Evolutionary conservation across 371 early-diverging fungal genomes (phyloP).

Genomic region (Homolaphlyctis polyrhiza): DNA sequence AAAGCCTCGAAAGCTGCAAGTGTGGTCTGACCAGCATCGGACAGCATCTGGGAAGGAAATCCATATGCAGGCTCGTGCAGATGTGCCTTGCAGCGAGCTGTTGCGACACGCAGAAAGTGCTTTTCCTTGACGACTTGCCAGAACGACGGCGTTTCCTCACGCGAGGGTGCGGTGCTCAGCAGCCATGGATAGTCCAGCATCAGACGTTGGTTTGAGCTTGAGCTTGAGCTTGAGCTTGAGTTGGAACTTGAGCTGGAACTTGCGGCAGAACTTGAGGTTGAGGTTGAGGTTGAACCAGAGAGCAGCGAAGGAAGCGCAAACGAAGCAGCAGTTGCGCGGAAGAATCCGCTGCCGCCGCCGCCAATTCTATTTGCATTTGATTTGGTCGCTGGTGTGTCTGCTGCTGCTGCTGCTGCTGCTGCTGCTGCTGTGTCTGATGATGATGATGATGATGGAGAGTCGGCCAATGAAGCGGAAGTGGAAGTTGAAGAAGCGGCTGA

Average conservation of each 20-base stretch:
- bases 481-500: neutral
- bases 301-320: neutral
- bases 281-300: conserved; percentile 19
- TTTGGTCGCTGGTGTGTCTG: neutral
- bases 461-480: neutral
- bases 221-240: conserved; percentile 33
- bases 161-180: conserved; percentile 17
- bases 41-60: conserved; percentile 25
- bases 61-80: conserved; percentile 26
- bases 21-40: conserved; percentile 18
- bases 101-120: conserved; percentile 27
- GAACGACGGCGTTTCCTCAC: conserved; percentile 21
- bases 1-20: conserved; percentile 11
- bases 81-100: conserved; percentile 19
- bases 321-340: neutral
- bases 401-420: neutral
- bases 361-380: neutral
- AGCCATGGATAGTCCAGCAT: conserved; percentile 32
- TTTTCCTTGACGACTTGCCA: conserved; percentile 25
- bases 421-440: neutral
- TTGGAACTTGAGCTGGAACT: conserved; percentile 59
- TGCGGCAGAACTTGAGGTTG: conserved; percentile 11
- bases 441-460: neutral
- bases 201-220: no score
- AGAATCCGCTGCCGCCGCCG: neutral